Conservation (phyloP, 139 green algal genomes). For the Micromonas pusilla region DNA sequence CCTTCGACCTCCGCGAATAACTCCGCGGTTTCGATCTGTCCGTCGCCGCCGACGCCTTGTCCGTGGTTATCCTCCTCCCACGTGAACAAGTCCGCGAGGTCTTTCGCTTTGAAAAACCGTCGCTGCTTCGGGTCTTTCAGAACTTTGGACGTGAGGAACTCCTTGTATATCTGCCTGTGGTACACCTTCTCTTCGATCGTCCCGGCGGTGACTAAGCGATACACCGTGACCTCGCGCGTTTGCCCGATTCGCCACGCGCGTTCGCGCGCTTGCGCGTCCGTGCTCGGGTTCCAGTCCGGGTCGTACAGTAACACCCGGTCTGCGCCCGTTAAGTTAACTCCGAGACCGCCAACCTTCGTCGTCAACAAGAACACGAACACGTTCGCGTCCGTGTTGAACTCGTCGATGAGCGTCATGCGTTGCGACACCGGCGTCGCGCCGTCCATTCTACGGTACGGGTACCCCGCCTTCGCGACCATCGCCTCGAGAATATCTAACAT, state of each 20-base stretch:
- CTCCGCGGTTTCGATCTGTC: conserved; percentile 53
- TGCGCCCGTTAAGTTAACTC: conserved; percentile 87
- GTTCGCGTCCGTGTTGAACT: conserved; percentile 42
- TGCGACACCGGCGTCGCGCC: conserved; percentile 66
- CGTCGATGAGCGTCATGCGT: conserved; percentile 67
- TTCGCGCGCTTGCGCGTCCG: conserved; percentile 84
- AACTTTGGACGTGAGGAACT: conserved; percentile 80
- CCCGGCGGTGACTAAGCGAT: conserved; percentile 85
- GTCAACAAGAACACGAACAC: conserved; percentile 91
- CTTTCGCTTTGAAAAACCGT: conserved; percentile 82
- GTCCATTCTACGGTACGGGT: conserved; percentile 90
- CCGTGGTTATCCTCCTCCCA: conserved; percentile 61
- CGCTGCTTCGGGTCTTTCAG: conserved; percentile 83
- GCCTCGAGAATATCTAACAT: conserved; percentile 98
- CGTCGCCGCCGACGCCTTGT: conserved; percentile 1
- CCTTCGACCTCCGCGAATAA: conserved; percentile 59
- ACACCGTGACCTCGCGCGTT: conserved; percentile 80
- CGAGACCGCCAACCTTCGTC: conserved; percentile 88
- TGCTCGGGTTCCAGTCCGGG: conserved; percentile 96
- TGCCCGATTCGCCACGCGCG: conserved; percentile 95
- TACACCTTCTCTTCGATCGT: conserved; percentile 96
- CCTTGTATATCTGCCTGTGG: conserved; percentile 84
- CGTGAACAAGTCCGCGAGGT: conserved; percentile 89
- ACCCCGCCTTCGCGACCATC: conserved; percentile 40
- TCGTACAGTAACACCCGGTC: conserved; percentile 91